These are phyloP conservation scores for Triangularia setosa DNA, from an alignment of 2,329 filamentous ascomycete genomes.

Conservation along the genomic window DNA sequence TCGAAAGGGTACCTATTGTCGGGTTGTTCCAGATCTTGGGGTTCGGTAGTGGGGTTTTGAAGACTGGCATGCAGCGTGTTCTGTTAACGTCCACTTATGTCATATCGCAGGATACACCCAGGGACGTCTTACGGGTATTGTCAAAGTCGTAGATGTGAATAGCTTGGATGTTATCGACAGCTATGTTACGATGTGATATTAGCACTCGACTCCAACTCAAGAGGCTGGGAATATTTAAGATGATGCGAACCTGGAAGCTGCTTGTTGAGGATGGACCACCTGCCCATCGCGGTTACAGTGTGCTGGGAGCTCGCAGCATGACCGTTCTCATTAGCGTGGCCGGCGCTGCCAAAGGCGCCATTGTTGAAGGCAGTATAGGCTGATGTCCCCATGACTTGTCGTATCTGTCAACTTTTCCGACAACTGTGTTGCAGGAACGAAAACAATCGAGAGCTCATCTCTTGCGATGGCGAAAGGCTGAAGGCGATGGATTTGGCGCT, in stretches of 20 bases:
- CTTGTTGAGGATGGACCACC: conserved; percentile 78
- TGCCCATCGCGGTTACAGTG: conserved; percentile 71
- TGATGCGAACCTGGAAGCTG: conserved; percentile 58
- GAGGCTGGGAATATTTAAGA: neutral
- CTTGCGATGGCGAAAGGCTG: conserved; percentile 12
- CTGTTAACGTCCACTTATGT: conserved; percentile 1
- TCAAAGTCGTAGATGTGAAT: conserved; percentile 98
- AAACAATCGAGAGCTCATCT: conserved; percentile 20
- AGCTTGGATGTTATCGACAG: conserved; percentile 64
- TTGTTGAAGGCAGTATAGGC: conserved; percentile 22
- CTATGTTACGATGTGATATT: conserved; percentile 32
- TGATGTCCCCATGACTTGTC: conserved; percentile 24
- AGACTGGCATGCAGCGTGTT: conserved; percentile 54
- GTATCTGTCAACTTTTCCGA: conserved; percentile 16
- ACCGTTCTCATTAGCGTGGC: neutral
- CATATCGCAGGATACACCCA: neutral
- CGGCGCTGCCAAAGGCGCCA: conserved; percentile 20
- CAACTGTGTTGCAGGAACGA: conserved; percentile 15
- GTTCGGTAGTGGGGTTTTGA: conserved; percentile 87
- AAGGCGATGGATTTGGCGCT: conserved; percentile 1
- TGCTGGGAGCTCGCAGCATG: conserved; percentile 15
- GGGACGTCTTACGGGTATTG: conserved; percentile 68
- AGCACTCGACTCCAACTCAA: conserved; percentile 2
- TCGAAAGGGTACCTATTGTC: conserved; percentile 73
- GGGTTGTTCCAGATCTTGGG: conserved; percentile 77